Conservation (phyloP, 306 rosid species). For the Betula pendula region DNA sequence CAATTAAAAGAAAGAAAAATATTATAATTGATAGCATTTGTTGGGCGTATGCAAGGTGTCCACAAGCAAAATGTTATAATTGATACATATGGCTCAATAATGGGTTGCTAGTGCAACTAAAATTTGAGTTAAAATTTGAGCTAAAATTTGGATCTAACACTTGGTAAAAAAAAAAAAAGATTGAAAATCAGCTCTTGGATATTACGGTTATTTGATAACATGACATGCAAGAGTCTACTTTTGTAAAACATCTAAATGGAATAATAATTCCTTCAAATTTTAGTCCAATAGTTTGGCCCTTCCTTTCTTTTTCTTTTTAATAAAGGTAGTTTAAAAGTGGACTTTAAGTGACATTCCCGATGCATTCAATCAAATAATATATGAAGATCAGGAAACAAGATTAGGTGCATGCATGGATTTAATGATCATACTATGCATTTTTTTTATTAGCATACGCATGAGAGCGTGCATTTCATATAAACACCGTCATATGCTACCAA, state of each 20-base stretch:
- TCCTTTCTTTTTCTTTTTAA: too few relatives aligned
- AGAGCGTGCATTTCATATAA: slow-evolving; percentile 26
- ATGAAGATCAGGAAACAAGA: background rate
- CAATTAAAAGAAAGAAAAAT: too few relatives aligned
- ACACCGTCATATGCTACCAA: too few relatives aligned
- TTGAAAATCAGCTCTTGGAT: too few relatives aligned
- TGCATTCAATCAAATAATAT: slow-evolving; percentile 17
- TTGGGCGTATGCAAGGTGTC: background rate
- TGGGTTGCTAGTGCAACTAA: background rate
- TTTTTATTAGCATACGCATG: slow-evolving; percentile 22
- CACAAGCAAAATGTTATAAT: slow-evolving; percentile 8
- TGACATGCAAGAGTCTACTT: too few relatives aligned
- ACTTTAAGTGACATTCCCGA: slow-evolving; percentile 29
- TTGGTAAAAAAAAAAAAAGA: too few relatives aligned
- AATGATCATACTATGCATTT: background rate
- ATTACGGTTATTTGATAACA: too few relatives aligned
- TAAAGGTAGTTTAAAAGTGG: slow-evolving; percentile 20
- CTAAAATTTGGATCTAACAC: too few relatives aligned
- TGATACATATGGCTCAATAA: slow-evolving; percentile 13
- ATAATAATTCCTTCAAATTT: too few relatives aligned
- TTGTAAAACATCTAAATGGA: too few relatives aligned
- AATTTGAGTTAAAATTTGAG: background rate
- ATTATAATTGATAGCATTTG: too few relatives aligned
- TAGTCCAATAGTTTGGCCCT: too few relatives aligned
- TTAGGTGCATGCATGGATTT: slow-evolving; percentile 1